These are phyloP conservation scores for Mortierella sp. DNA, from an alignment of 371 early-diverging fungal genomes.

Conservation along the genomic window DNA sequence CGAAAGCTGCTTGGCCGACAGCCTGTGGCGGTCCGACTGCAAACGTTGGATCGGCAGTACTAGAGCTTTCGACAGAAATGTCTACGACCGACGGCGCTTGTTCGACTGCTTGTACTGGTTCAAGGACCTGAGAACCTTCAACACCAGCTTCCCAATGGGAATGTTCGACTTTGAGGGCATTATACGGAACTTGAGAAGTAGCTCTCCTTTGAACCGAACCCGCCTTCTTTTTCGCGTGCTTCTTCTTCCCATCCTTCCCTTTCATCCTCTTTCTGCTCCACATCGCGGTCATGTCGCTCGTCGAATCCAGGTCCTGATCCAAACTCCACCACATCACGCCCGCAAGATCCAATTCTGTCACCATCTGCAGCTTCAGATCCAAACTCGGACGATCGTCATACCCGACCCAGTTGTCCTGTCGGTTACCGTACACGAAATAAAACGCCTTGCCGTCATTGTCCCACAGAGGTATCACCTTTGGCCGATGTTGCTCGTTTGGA, in stretches of 20 bases:
- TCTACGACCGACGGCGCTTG: not conserved
- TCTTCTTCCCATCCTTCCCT: not conserved
- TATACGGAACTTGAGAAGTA: not conserved
- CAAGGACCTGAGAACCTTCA: not conserved
- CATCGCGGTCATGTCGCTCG: conserved; percentile 18
- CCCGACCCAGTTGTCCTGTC: conserved; percentile 34
- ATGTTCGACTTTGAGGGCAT: not conserved
- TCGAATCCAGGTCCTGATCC: conserved; percentile 40
- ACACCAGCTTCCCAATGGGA: not conserved
- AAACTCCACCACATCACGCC: conserved; percentile 56
- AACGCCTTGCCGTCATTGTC: conserved; percentile 30
- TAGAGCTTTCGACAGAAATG: not conserved
- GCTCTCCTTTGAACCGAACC: not conserved
- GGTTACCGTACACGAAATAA: conserved; percentile 40
- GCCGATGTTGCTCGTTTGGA: too few species aligned
- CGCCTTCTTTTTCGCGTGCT: not conserved
- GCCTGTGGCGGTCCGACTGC: not conserved
- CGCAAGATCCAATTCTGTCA: conserved; percentile 32
- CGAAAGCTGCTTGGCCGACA: not conserved
- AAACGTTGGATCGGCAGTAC: not conserved
- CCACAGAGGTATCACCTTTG: conserved; percentile 27
- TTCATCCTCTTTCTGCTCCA: not conserved
- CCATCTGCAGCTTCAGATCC: conserved; percentile 41
- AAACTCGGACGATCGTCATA: conserved; percentile 48
- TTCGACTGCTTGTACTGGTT: not conserved